Evolutionary conservation across 805 yeast species (phyloP), one percentile per base, ranked within the genome.

Genomic region (Barnettozyma pratensis): DNA sequence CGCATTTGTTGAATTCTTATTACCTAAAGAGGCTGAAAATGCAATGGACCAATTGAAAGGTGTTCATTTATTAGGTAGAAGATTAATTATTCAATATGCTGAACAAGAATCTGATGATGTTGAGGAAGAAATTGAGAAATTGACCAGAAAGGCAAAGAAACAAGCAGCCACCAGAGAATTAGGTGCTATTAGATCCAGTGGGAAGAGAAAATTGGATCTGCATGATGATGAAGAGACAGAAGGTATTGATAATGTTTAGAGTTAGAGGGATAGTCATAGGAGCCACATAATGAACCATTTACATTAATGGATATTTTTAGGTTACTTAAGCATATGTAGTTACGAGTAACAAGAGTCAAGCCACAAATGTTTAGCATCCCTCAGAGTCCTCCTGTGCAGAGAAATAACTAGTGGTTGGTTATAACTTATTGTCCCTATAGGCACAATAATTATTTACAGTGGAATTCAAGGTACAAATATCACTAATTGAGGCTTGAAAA

Each of bases 1-100:
- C 73, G 99, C 98, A 0, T 94, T 94, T 66, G 96, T 95, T 41
- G 99, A 94, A 69, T 94, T 86, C 63, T 73, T 86, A 9, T 72
- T 94, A 38, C 76, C 87, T 26, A 83, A 88, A 65, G 99, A 94
- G 67, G 97, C 99, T 1, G 96, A 86, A 64, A 81, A 75, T 62
- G 99, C 98, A 11, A 86, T 94, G 92, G 83, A 85, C 58, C 92
- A 91, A 64, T 77, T 94, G 54, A 86, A 84, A 64, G 99, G 99
- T 52, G 97, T 95, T 3, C 99, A 94, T 76, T 84, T 94, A 70
- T 76, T 94, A 45, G 99, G 99, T 34, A 85, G 99, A 71, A 79
- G 97, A 55, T 74, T 94, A 55, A 96, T 92, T 10, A 82, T 94
- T 83, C 95, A 92, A 64, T 91, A 78, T 61, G 99, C 98, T 12